phyloP scores from a whole-genome alignment of 768 basidiomycete species.

The Lactarius deliciosus region DNA sequence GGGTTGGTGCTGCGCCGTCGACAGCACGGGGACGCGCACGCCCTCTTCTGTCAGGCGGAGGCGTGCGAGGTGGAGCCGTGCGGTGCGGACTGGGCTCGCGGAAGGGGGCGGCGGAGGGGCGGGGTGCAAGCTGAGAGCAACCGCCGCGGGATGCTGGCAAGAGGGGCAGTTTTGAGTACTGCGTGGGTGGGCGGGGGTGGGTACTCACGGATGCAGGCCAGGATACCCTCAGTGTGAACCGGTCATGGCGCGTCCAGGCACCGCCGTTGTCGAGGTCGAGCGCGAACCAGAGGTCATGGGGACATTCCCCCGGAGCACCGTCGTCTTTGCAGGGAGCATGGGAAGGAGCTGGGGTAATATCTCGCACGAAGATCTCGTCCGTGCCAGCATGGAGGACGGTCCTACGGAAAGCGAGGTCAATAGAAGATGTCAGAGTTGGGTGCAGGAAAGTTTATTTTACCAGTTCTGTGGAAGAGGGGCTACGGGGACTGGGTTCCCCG shows the following conservation, averaged over 20 bases:
- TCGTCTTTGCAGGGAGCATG: constrained; percentile 40
- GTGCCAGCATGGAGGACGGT: constrained; percentile 37
- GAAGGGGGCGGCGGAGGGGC: not conserved
- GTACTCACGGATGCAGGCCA: constrained; percentile 39
- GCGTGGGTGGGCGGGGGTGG: not conserved
- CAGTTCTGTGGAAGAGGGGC: constrained; percentile 30
- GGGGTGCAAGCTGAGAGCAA: constrained; percentile 10
- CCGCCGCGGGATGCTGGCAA: constrained; percentile 6
- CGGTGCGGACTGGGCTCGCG: constrained; percentile 25
- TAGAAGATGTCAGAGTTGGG: not conserved
- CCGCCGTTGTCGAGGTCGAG: constrained; percentile 34
- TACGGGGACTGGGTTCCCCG: constrained; percentile 35
- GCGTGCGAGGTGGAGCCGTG: constrained; percentile 54
- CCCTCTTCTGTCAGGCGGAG: constrained; percentile 55
- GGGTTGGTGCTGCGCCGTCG: not conserved
- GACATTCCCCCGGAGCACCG: constrained; percentile 23
- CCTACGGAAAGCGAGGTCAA: constrained; percentile 36
- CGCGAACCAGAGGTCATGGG: constrained; percentile 36
- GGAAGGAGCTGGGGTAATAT: constrained; percentile 42
- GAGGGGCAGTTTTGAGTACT: not conserved
- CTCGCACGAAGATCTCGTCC: constrained; percentile 44
- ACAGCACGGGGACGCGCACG: constrained; percentile 44
- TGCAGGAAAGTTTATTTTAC: constrained; percentile 14
- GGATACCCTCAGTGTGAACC: constrained; percentile 39
- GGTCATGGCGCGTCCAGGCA: constrained; percentile 32